Evolutionary conservation across 352 stramenopile species (phyloP).

Genomic region (Globisporangium yorkense): DNA sequence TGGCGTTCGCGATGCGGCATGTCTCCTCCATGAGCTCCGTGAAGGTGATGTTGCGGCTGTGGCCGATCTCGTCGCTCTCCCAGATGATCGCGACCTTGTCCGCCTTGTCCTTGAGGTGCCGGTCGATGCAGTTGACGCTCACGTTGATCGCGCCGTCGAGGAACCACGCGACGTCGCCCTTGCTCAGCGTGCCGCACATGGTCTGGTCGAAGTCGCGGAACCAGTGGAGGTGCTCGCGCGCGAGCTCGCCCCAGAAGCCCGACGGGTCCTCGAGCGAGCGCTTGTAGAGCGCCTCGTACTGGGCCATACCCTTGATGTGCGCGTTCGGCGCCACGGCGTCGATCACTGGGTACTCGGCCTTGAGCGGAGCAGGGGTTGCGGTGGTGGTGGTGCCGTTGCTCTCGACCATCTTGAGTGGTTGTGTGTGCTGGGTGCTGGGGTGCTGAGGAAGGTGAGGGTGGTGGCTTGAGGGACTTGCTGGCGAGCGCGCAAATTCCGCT

Average conservation of each 20-base stretch:
- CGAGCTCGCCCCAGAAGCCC: conserved; percentile 90
- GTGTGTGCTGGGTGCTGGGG: neutral
- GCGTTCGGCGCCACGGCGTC: conserved; percentile 42
- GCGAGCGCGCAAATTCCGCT: conserved; percentile 11
- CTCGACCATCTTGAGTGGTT: conserved; percentile 2
- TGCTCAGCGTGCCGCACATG: conserved; percentile 78
- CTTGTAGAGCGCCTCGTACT: conserved; percentile 87
- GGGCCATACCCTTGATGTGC: conserved; percentile 60
- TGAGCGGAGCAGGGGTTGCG: neutral
- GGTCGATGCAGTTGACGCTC: conserved; percentile 94
- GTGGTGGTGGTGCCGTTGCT: conserved; percentile 5
- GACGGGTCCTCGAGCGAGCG: conserved; percentile 83
- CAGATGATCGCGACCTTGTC: conserved; percentile 96
- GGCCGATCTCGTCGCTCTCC: conserved; percentile 95
- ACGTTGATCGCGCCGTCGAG: conserved; percentile 93
- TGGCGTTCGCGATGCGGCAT: conserved; percentile 90
- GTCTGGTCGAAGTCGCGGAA: conserved; percentile 90
- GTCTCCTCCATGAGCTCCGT: conserved; percentile 87
- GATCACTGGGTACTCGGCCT: conserved; percentile 22
- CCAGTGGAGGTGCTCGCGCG: conserved; percentile 89
- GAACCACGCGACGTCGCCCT: conserved; percentile 95
- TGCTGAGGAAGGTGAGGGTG: neutral
- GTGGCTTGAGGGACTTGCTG: conserved; percentile 1
- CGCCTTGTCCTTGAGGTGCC: conserved; percentile 74
- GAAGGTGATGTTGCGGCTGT: conserved; percentile 90